Conservation (phyloP, 129 eudicot genomes). For the Mikania micrantha region DNA sequence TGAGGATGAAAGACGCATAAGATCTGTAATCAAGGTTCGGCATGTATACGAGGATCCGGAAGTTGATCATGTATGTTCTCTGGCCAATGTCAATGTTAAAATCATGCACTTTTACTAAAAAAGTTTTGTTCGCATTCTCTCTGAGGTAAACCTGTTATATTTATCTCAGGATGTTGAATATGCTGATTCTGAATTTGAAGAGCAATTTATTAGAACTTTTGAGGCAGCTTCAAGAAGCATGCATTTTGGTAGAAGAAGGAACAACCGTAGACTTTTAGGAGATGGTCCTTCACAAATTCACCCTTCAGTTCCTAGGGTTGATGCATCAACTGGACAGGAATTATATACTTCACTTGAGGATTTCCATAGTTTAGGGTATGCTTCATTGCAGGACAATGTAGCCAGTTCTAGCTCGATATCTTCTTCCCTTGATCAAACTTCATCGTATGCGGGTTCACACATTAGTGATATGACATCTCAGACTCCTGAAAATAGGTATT, state of each 20-base stretch:
- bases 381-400: slow-evolving; percentile 27
- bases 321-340: slow-evolving; percentile 20
- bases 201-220: slow-evolving; percentile 42
- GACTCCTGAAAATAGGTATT: slow-evolving; percentile 17
- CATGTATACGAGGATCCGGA: slow-evolving; percentile 27
- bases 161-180: slow-evolving; percentile 49
- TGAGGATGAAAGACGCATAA: slow-evolving; percentile 40
- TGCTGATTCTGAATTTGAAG: slow-evolving; percentile 46
- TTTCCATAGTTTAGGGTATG: slow-evolving; percentile 31
- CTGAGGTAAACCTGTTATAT: background rate
- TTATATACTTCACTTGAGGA: slow-evolving; percentile 44
- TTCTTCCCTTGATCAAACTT: slow-evolving; percentile 17
- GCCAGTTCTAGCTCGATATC: slow-evolving; percentile 29
- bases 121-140: background rate
- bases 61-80: slow-evolving; percentile 35
- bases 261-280: slow-evolving; percentile 37
- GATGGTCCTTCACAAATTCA: slow-evolving; percentile 35
- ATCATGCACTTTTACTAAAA: background rate
- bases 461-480: slow-evolving; percentile 9
- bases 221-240: slow-evolving; percentile 40
- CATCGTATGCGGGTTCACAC: slow-evolving; percentile 21
- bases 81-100: background rate
- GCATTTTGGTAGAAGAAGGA: slow-evolving; percentile 36
- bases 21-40: slow-evolving; percentile 28
- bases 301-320: slow-evolving; percentile 25